These are phyloP conservation scores for Brettanomyces custersianus DNA, from an alignment of 805 yeast species.

Conservation along the genomic window DNA sequence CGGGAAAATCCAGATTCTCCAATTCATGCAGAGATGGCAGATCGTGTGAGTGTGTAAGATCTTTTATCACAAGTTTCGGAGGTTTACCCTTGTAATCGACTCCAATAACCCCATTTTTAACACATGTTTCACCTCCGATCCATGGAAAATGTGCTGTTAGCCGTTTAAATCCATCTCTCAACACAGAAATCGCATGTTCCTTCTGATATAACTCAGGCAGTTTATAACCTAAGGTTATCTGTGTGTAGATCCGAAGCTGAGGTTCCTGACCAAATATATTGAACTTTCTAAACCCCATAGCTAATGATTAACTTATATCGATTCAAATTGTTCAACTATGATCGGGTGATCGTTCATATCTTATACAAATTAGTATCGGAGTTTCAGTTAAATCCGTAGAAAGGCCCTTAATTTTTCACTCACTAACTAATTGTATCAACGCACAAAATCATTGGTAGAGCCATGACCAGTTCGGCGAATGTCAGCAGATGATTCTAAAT, in stretches of 20 bases:
- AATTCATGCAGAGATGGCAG: not conserved
- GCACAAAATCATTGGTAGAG: no score
- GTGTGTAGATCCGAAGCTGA: slow-evolving; percentile 1
- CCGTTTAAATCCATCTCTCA: not conserved
- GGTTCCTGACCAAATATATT: slow-evolving; percentile 2
- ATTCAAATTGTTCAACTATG: no score
- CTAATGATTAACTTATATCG: no score
- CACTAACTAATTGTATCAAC: no score
- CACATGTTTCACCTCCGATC: not conserved
- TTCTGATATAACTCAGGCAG: not conserved
- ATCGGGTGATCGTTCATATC: no score
- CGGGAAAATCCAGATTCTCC: not conserved
- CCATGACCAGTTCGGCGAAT: no score
- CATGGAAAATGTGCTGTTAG: not conserved
- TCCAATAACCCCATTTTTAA: not conserved
- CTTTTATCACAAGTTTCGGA: not conserved
- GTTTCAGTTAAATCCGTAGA: no score
- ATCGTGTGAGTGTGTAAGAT: not conserved
- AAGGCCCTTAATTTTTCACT: no score
- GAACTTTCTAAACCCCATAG: no score
- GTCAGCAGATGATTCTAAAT: no score
- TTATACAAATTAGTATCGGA: no score
- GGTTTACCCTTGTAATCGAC: not conserved
- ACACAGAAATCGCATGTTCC: not conserved
- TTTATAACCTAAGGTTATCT: not conserved